Conservation (phyloP, 2,329 filamentous ascomycete genomes). For the Trichoderma arundinaceum region DNA sequence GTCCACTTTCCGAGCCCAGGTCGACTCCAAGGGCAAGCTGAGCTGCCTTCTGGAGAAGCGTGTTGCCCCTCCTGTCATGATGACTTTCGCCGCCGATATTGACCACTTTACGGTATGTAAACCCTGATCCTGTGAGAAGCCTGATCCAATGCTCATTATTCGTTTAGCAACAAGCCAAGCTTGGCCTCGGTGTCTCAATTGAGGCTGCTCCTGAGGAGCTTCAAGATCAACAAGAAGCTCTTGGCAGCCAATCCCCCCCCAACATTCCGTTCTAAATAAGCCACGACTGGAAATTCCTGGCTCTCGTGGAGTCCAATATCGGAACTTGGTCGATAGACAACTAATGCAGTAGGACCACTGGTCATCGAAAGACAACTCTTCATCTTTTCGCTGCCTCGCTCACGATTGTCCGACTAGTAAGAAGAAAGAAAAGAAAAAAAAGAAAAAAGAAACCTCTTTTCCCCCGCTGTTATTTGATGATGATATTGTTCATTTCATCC, state of each 20-base stretch:
- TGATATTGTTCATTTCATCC: slow-evolving; percentile 4
- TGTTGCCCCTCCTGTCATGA: slow-evolving; percentile 86
- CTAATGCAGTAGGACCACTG: slow-evolving; percentile 40
- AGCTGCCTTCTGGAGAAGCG: slow-evolving; percentile 94
- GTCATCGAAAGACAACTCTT: slow-evolving; percentile 36
- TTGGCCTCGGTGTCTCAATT: slow-evolving; percentile 91
- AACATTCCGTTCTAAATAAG: slow-evolving; percentile 69
- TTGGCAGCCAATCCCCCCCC: slow-evolving; percentile 56
- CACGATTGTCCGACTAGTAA: slow-evolving; percentile 43
- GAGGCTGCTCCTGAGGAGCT: slow-evolving; percentile 85
- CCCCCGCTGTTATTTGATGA: slow-evolving; percentile 36
- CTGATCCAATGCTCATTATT: neutral
- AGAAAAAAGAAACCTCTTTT: neutral
- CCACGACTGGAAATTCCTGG: slow-evolving; percentile 29
- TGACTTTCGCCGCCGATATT: slow-evolving; percentile 96
- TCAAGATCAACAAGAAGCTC: slow-evolving; percentile 78
- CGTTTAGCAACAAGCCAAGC: slow-evolving; percentile 85
- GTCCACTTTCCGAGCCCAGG: slow-evolving; percentile 92
- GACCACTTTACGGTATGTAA: slow-evolving; percentile 87
- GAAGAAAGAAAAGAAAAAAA: neutral
- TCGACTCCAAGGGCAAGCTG: slow-evolving; percentile 93
- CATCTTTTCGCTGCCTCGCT: slow-evolving; percentile 33
- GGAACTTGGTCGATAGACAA: slow-evolving; percentile 36
- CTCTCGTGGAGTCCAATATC: slow-evolving; percentile 34
- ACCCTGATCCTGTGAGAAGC: neutral